These are phyloP conservation scores for Ophiostoma perfectum DNA, from an alignment of 2,329 filamentous ascomycete species.

Conservation along the genomic window DNA sequence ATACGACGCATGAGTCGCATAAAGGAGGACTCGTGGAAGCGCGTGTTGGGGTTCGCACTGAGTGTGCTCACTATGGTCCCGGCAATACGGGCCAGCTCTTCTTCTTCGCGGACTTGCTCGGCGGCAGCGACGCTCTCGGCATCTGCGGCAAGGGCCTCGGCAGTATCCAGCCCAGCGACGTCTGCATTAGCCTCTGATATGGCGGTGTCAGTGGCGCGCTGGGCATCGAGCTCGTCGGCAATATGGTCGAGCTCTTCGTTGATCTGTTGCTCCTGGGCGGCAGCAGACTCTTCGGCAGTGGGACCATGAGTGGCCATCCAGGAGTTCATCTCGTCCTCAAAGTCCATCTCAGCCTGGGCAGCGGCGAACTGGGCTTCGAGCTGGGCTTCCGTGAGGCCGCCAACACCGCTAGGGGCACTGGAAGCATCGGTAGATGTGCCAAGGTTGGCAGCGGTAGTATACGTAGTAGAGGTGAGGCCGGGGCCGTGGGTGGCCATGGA, in stretches of 20 bases:
- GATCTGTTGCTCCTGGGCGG: slow-evolving; percentile 20
- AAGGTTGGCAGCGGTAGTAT: no score
- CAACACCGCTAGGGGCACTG: slow-evolving; percentile 14
- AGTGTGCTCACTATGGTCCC: slow-evolving; percentile 65
- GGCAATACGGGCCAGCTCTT: slow-evolving; percentile 68
- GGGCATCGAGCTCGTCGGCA: slow-evolving; percentile 25
- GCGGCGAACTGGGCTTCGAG: slow-evolving; percentile 26
- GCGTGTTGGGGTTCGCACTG: slow-evolving; percentile 60
- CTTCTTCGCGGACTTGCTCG: slow-evolving; percentile 33
- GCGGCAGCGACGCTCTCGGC: slow-evolving; percentile 10
- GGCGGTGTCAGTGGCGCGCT: neutral
- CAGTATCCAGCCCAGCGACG: neutral
- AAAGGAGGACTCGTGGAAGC: slow-evolving; percentile 75
- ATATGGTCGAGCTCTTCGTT: slow-evolving; percentile 27
- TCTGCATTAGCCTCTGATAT: neutral
- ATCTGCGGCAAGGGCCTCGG: neutral
- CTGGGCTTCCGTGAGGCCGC: slow-evolving; percentile 22
- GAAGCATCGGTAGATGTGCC: neutral
- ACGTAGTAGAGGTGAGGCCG: neutral
- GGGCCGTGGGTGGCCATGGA: neutral
- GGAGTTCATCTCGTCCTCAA: slow-evolving; percentile 30
- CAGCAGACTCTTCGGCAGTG: slow-evolving; percentile 19
- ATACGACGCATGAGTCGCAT: slow-evolving; percentile 70
- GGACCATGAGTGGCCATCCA: slow-evolving; percentile 35
- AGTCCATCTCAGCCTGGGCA: slow-evolving; percentile 25